A percentile compares a stretch with the other conserved stretches of the same genome.
Evolutionary conservation across 2,329 filamentous ascomycete species (phyloP).

Genomic region (Nannizzia gypsea): DNA sequence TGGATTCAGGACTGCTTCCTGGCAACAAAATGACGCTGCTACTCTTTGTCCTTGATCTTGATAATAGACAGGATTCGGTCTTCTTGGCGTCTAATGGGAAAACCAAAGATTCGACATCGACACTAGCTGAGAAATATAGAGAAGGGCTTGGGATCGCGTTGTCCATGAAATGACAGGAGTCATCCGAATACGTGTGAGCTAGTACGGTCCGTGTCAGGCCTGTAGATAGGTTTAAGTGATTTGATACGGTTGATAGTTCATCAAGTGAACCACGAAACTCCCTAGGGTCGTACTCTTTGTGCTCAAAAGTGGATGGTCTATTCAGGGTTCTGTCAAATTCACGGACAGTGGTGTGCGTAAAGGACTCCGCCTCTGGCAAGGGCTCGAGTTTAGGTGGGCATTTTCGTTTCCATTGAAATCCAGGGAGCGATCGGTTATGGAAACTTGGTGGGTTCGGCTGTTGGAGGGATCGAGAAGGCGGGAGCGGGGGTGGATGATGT

Average conservation of each 20-base stretch:
- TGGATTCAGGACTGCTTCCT: slow-evolving; percentile 7
- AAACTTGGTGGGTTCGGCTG: background rate
- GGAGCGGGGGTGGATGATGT: background rate
- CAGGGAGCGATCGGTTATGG: background rate
- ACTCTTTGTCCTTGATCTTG: slow-evolving; percentile 16
- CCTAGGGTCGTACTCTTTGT: background rate
- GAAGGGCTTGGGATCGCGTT: slow-evolving; percentile 10
- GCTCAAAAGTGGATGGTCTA: background rate
- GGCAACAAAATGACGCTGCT: slow-evolving; percentile 23
- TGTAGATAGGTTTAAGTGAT: background rate
- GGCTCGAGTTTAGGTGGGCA: background rate
- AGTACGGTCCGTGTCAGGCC: background rate
- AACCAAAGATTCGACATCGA: slow-evolving; percentile 4
- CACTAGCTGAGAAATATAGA: slow-evolving; percentile 7
- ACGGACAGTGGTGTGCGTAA: background rate
- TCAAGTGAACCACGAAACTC: background rate
- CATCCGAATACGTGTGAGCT: slow-evolving; percentile 3
- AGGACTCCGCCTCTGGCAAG: background rate
- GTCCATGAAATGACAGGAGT: slow-evolving; percentile 1
- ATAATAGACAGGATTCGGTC: background rate
- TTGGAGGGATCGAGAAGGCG: background rate
- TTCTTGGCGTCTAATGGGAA: background rate
- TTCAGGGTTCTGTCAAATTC: background rate
- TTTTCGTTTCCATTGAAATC: background rate
- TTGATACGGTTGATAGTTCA: background rate